Evolutionary conservation across 2,329 filamentous ascomycete species (phyloP), one percentile per base, ranked within the genome.

Genomic region (Aspergillus fijiensis): DNA sequence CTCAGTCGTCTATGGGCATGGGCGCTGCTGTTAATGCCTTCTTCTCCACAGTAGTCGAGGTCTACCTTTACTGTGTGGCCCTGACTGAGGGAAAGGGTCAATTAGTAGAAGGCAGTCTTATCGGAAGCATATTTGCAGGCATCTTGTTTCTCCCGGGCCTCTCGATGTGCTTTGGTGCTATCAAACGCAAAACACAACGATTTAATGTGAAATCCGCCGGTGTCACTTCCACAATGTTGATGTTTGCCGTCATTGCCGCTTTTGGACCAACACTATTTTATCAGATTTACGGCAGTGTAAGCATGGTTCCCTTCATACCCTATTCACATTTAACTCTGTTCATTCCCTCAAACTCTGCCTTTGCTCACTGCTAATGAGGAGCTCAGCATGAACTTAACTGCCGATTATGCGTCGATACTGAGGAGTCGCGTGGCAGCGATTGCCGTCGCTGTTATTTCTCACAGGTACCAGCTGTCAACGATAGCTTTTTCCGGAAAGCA

Each of bases 141-240:
- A 91, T 99, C 49, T 83, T 99, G 14, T 96, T 99, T 74, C 82
- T 99, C 50, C 95, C 95, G 0, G 95, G 95, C 1, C 76, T 99
- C 35, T 98, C 94, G 60, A 99, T 99, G 95, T 99, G 95, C 76
- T 99, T 97, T 71, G 95, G 95, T 49, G 96, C 96, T 19, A 89
- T 99, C 72, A 96, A 96, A 80, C 88, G 96, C 69, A 99, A 99
- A 80, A 99, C 95, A 1, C 95, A 99, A 74, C 89, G 95, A 48
- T 99, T 99, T 84, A 99, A 99, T 73, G 93, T 95, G 64, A 92
- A 89, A 71, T 98, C 94, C 35, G 95, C 95, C 31, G 92, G 95
- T 72, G 95, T 98, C 35, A 98, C 94, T 0, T 97, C 93, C 2
- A 99, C 95, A 0, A 99, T 99, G 95, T 80, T 99, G 59, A 83